These are phyloP conservation scores for Botryotinia globosa DNA, from an alignment of 2,329 filamentous ascomycete species.

Conservation along the genomic window DNA sequence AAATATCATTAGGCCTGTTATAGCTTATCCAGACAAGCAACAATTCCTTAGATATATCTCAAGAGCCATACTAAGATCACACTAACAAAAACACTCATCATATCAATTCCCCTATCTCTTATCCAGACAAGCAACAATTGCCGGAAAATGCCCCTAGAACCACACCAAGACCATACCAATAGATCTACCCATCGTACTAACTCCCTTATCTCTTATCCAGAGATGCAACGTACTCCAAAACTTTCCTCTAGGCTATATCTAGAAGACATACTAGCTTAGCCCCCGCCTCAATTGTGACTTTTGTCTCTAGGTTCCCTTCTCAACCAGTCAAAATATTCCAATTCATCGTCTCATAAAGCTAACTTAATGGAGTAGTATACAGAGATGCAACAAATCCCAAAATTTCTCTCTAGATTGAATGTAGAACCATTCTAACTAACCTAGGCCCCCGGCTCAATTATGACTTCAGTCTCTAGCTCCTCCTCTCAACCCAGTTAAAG, in stretches of 20 bases:
- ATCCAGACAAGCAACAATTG: background rate
- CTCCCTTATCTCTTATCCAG: background rate
- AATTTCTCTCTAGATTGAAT: no score
- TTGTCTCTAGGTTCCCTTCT: background rate
- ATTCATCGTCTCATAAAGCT: background rate
- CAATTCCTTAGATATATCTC: no score
- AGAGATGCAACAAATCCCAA: background rate
- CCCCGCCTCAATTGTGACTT: background rate
- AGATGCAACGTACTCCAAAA: background rate
- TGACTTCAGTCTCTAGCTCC: no score
- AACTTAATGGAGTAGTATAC: background rate
- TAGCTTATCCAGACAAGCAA: background rate
- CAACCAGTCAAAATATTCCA: background rate
- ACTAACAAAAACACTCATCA: no score
- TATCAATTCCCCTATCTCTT: no score
- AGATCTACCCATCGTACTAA: background rate
- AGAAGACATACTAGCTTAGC: background rate
- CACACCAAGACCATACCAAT: background rate
- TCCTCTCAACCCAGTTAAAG: no score
- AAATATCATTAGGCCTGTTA: background rate
- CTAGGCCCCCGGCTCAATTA: no score
- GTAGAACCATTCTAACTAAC: no score
- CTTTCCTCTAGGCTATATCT: background rate
- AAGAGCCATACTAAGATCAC: no score
- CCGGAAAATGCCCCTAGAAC: background rate